Evolutionary conservation across 148 eudicot species (phyloP).

Genomic region (Salicornia ramosissima): DNA sequence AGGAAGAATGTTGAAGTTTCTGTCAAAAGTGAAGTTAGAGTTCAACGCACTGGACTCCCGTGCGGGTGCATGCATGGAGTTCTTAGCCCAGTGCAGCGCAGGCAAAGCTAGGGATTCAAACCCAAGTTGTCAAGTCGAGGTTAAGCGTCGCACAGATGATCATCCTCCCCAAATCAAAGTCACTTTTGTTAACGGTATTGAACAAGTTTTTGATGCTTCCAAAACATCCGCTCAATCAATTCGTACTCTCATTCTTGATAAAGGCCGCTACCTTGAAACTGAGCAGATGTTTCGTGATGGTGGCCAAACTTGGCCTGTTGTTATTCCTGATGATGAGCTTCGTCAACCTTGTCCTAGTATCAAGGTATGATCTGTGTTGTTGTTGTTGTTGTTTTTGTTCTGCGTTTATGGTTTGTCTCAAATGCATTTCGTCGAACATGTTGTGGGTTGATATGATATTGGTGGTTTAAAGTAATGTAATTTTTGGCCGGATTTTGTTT

Average conservation of each 20-base stretch:
- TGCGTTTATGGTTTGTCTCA: not conserved
- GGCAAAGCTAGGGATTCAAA: slow-evolving; percentile 80
- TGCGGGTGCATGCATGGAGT: slow-evolving; percentile 66
- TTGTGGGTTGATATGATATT: slow-evolving; percentile 5
- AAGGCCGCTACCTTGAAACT: slow-evolving; percentile 76
- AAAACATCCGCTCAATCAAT: slow-evolving; percentile 69
- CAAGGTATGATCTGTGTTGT: slow-evolving; percentile 42
- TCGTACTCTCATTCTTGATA: slow-evolving; percentile 62
- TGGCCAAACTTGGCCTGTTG: slow-evolving; percentile 83
- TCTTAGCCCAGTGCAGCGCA: slow-evolving; percentile 79
- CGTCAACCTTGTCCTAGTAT: slow-evolving; percentile 44
- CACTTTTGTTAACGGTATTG: slow-evolving; percentile 79
- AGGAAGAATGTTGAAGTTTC: slow-evolving; percentile 81
- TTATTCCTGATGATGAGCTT: slow-evolving; percentile 67
- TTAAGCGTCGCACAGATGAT: slow-evolving; percentile 83
- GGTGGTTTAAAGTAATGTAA: not conserved
- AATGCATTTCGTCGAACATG: slow-evolving; percentile 27
- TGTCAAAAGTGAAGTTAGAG: slow-evolving; percentile 78
- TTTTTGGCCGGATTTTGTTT: not conserved
- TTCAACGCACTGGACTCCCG: slow-evolving; percentile 89
- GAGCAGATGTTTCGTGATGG: slow-evolving; percentile 96
- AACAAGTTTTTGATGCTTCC: slow-evolving; percentile 75
- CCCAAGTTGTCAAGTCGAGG: slow-evolving; percentile 58
- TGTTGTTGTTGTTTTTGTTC: not conserved
- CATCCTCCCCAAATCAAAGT: slow-evolving; percentile 77